Evolutionary conservation across 441 rosid species (phyloP), one percentile per base, ranked within the genome.

Genomic region (Euphorbia schlechtendalii): DNA sequence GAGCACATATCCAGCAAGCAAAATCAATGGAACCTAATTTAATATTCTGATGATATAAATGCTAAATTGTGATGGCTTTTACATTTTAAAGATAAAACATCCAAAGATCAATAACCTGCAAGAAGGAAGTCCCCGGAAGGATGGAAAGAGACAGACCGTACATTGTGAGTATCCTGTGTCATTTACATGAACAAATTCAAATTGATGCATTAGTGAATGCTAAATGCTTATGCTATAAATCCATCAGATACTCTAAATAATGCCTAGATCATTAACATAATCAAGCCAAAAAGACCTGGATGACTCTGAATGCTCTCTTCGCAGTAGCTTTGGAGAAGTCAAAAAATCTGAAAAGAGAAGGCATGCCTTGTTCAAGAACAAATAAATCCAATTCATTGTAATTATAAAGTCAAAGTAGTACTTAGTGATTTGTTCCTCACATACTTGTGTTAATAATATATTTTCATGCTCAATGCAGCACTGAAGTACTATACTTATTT

Each of bases 251-350:
- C 28, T 66, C 18, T 64, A 43, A 38, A 75, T 56, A 69, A 65
- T 1, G 52, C 57, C 27, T 22, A 32, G 56, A 21, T 54, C 41
- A 41, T 32, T 36, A 48, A 36, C 45, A 67, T 56, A 40, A 73
- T 40, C 66, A 71, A 60, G 48, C 68, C 36, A 74, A 71, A 61
- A 20, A 72, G 59, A 88, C 97, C 94, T 88, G 92, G 66, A 90
- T 83, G 69, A 90, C 88, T 80, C 84, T 81, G 77, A 85, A 83
- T 67, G 94, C 96, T 80, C 84, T 82, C 82, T 88, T 90, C 66
- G 96, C 90, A 25, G 91, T 78, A 52, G 86, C 84, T 76, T 88
- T 90, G 18, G 97, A 86, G 80, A 81, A 84, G 74, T 90, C 93
- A 71, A 86, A 90, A 80, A 90, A 85, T 76, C 97, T 90, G 72